A percentile compares a stretch with the other conserved stretches of the same genome.
Evolutionary conservation across 2,329 filamentous ascomycete genomes (phyloP).

Genomic region (Neurospora sp.): DNA sequence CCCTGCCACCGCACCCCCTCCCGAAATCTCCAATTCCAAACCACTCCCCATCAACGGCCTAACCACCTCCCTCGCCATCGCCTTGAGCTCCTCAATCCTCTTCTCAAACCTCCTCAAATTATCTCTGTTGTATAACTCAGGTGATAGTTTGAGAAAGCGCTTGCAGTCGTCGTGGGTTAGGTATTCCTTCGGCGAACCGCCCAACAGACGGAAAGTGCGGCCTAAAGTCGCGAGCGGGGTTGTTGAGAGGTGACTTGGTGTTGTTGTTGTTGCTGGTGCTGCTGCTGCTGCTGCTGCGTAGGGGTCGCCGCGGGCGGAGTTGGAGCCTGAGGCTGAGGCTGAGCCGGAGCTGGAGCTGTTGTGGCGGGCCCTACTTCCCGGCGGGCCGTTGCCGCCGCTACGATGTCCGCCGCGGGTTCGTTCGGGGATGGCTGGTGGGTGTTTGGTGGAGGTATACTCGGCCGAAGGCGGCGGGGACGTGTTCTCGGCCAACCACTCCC

Average conservation of each 20-base stretch:
- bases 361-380: not conserved
- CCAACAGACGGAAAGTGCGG: constrained; percentile 68
- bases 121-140: constrained; percentile 78
- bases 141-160: constrained; percentile 73
- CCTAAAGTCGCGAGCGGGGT: constrained; percentile 51
- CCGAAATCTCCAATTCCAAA: constrained; percentile 63
- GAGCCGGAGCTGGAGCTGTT: not conserved
- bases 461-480: constrained; percentile 56
- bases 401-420: constrained; percentile 12
- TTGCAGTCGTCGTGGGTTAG: constrained; percentile 82
- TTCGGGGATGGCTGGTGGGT: constrained; percentile 19
- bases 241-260: not conserved
- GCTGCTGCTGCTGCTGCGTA: constrained; percentile 17
- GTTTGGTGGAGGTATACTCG: not conserved
- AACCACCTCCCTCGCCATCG: constrained; percentile 70
- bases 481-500: constrained; percentile 88
- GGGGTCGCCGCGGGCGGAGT: constrained; percentile 22
- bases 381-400: constrained; percentile 7
- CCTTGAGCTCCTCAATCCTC: constrained; percentile 80
- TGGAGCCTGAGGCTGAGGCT: constrained; percentile 9
- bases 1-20: constrained; percentile 22
- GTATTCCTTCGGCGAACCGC: constrained; percentile 51
- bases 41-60: constrained; percentile 78
- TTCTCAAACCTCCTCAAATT: constrained; percentile 77
- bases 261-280: constrained; percentile 4